phyloP scores from a whole-genome alignment of 2,329 filamentous ascomycete species.

The Alternaria sp. region DNA sequence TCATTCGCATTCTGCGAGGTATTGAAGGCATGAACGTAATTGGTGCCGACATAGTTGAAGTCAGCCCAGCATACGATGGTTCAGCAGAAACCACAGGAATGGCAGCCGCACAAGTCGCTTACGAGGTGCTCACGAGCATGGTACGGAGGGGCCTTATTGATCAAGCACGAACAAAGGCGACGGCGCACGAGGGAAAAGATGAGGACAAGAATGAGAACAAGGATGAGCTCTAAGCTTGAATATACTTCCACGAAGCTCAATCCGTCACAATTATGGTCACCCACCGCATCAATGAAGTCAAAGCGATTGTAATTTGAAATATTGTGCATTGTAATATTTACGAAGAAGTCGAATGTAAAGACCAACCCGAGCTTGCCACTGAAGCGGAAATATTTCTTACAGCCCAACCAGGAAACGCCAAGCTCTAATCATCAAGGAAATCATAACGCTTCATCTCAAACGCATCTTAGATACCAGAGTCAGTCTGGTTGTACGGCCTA shows the following conservation, averaged over 20 bases:
- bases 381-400: not conserved
- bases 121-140: conserved; percentile 83
- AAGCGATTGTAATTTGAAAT: not conserved
- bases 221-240: conserved; percentile 38
- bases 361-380: not conserved
- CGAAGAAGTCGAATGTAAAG: not conserved
- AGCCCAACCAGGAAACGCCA: not conserved
- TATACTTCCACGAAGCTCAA: not conserved
- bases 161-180: conserved; percentile 40
- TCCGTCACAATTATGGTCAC: not conserved
- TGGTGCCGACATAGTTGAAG: conserved; percentile 90
- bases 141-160: conserved; percentile 66
- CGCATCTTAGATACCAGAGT: conserved; percentile 40
- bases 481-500: conserved; percentile 45
- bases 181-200: conserved; percentile 31
- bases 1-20: conserved; percentile 83
- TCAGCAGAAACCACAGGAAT: conserved; percentile 81
- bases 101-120: conserved; percentile 84
- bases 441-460: not conserved
- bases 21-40: conserved; percentile 86
- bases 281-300: not conserved
- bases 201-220: conserved; percentile 26
- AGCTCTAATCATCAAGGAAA: not conserved
- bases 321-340: not conserved
- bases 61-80: conserved; percentile 85